Evolutionary conservation across 1,284 basidiomycete genomes (phyloP).

Genomic region (Cryptococcus sp.): DNA sequence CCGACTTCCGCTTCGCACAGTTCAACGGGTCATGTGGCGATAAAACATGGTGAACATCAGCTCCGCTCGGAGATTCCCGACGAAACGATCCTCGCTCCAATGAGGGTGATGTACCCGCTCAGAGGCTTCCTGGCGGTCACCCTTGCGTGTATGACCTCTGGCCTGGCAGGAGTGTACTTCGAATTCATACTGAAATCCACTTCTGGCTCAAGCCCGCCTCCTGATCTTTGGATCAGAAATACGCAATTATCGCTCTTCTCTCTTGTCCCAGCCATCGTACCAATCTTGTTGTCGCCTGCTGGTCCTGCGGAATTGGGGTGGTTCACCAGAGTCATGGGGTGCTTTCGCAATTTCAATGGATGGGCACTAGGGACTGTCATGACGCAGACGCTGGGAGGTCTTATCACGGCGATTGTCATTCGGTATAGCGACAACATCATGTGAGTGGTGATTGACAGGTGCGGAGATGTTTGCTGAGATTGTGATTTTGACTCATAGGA

Average conservation of each 20-base stretch:
- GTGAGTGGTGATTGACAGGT: constrained; percentile 24
- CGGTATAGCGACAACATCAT: constrained; percentile 57
- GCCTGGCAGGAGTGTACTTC: constrained; percentile 97
- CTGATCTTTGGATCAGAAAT: constrained; percentile 93
- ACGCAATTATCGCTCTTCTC: constrained; percentile 95
- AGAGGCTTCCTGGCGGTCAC: constrained; percentile 82
- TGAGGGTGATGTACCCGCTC: constrained; percentile 65
- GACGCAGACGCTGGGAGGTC: constrained; percentile 85
- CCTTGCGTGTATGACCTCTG: constrained; percentile 91
- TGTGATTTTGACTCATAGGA: constrained; percentile 48
- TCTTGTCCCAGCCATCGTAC: constrained; percentile 81
- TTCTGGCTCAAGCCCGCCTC: constrained; percentile 22
- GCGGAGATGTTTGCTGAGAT: neutral
- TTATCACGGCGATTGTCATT: constrained; percentile 74
- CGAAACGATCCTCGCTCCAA: constrained; percentile 5
- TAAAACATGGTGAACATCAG: constrained; percentile 7
- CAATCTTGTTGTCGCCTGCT: constrained; percentile 66
- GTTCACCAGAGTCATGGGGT: constrained; percentile 32
- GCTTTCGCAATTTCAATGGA: constrained; percentile 64
- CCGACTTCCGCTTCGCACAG: constrained; percentile 11
- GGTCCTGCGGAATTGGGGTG: constrained; percentile 38
- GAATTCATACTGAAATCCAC: constrained; percentile 95
- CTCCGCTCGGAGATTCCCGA: constrained; percentile 15
- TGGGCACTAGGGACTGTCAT: constrained; percentile 91
- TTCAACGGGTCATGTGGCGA: constrained; percentile 6